A percentile compares a stretch with the other conserved stretches of the same genome.
Evolutionary conservation across 1,284 basidiomycete species (phyloP).

Genomic region (Rhizoctonia solani): DNA sequence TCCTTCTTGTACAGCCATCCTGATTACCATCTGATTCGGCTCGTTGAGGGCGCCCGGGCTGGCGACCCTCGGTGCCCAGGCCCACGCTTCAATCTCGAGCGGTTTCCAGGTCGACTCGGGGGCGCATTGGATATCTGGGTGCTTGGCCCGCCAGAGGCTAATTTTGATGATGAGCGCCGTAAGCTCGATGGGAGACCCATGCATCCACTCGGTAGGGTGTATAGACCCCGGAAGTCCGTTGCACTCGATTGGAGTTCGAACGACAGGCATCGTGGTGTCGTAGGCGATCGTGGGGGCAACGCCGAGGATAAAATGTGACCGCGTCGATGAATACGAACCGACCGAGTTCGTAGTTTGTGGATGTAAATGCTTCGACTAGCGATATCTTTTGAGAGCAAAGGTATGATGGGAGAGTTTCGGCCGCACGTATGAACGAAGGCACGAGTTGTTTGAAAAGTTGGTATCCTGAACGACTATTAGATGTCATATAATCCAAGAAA

Average conservation of each 20-base stretch:
- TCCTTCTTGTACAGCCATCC: conserved; percentile 7
- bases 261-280: not conserved
- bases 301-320: conserved; percentile 4
- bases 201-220: conserved; percentile 11
- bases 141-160: conserved; percentile 9
- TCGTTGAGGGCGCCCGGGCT: not conserved
- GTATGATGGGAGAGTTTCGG: not conserved
- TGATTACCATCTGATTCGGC: not conserved
- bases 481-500: not conserved
- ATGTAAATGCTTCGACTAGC: not conserved
- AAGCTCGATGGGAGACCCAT: not conserved
- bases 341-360: not conserved
- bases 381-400: not conserved
- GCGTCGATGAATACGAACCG: conserved; percentile 24
- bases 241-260: not conserved
- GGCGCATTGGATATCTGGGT: not conserved
- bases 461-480: not conserved
- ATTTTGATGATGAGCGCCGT: not conserved
- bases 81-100: not conserved
- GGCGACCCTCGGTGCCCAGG: conserved; percentile 5
- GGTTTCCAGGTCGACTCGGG: not conserved
- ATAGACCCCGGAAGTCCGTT: not conserved
- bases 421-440: not conserved
- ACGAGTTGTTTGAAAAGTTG: not conserved
- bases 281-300: conserved; percentile 15